Evolutionary conservation across 208 protist species (phyloP).

Genomic region (Crithidia expoeki): DNA sequence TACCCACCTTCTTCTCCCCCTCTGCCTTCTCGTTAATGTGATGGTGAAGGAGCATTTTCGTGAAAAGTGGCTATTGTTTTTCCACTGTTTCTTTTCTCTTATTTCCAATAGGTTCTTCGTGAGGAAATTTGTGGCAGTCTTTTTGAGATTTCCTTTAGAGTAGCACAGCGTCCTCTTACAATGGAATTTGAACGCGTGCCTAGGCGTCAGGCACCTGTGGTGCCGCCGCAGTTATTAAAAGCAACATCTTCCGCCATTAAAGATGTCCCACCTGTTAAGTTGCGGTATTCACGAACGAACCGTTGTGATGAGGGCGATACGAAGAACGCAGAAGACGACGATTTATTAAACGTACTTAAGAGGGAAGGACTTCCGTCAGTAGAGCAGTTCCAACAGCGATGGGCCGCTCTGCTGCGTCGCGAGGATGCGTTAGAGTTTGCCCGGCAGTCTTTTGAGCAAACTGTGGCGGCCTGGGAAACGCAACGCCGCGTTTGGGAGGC

Average conservation of each 20-base stretch:
- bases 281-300: no score
- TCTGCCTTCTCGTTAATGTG: no score
- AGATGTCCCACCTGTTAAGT: not conserved
- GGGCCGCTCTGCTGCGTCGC: not conserved
- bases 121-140: no score
- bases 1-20: no score
- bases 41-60: no score
- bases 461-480: constrained; percentile 19
- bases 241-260: not conserved
- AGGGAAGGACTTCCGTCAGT: not conserved
- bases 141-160: no score
- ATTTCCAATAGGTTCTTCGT: no score
- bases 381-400: not conserved
- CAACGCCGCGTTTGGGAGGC: constrained; percentile 20
- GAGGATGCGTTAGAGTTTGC: not conserved
- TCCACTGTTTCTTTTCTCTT: no score
- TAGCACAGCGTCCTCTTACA: no score
- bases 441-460: not conserved
- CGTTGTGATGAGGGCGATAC: not conserved
- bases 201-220: constrained; percentile 2
- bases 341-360: no score
- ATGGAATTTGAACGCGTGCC: constrained; percentile 27
- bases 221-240: not conserved
- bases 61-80: no score
- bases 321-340: not conserved